phyloP scores from a whole-genome alignment of 305 asterid genomes.

The Solanum hybrid region DNA sequence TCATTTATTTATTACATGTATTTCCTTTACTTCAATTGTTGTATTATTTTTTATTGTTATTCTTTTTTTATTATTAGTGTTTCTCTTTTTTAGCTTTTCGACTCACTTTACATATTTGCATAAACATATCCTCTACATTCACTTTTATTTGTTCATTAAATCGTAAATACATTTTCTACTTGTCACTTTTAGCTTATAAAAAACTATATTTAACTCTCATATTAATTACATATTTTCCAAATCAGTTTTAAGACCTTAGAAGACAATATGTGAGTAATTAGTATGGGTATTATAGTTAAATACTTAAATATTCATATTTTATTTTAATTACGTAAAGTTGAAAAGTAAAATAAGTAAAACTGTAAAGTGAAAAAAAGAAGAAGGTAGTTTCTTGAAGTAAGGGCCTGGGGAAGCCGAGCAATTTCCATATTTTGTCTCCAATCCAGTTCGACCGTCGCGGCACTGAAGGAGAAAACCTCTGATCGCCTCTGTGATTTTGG shows the following conservation, averaged over 20 bases:
- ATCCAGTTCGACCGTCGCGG: neutral
- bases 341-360: neutral
- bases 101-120: neutral
- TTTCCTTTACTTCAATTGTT: neutral
- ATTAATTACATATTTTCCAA: neutral
- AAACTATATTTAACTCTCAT: neutral
- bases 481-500: neutral
- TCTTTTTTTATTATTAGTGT: too few relatives aligned
- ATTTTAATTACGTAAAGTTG: neutral
- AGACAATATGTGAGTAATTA: neutral
- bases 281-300: neutral
- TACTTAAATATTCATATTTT: too few relatives aligned
- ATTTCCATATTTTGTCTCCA: neutral
- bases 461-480: neutral
- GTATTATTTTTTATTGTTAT: neutral
- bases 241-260: neutral
- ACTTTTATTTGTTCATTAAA: neutral
- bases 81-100: neutral
- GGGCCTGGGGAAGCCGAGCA: neutral
- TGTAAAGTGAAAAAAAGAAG: neutral
- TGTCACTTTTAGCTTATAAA: neutral
- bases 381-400: neutral
- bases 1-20: neutral
- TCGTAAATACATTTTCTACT: neutral
- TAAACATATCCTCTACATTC: neutral